phyloP scores from a whole-genome alignment of 345 rosid species.

The Gossypium australe region DNA sequence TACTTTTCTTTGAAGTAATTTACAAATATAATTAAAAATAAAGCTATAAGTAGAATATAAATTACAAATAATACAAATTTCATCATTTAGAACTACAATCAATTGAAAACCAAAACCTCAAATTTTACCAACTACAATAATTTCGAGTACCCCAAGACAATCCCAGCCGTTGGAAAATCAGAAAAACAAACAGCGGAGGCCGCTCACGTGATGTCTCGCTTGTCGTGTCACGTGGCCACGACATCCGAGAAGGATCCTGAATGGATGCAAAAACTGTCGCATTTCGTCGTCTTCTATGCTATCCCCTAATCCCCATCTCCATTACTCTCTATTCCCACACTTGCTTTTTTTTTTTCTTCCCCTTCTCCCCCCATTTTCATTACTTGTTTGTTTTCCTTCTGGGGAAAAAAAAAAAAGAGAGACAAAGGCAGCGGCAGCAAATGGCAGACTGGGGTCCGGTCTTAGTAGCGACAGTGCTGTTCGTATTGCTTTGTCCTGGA shows the following conservation, averaged over 20 bases:
- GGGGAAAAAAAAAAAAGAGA: neutral
- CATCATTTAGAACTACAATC: neutral
- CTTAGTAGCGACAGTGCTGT: constrained; percentile 58
- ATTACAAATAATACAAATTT: too few species aligned
- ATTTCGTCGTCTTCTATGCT: neutral
- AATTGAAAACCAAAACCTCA: too few species aligned
- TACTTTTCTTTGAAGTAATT: too few species aligned
- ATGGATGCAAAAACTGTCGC: neutral
- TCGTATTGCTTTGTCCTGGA: constrained; percentile 62
- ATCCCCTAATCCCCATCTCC: neutral
- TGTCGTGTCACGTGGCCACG: neutral
- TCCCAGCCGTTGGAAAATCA: constrained; percentile 1
- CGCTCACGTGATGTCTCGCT: neutral
- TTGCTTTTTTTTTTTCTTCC: too few species aligned
- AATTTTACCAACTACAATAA: too few species aligned
- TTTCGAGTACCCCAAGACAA: neutral
- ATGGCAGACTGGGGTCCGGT: constrained; percentile 86
- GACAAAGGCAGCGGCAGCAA: neutral
- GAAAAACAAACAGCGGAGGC: neutral
- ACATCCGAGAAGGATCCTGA: neutral
- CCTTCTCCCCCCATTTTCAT: neutral
- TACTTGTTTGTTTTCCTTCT: neutral
- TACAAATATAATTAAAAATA: too few species aligned
- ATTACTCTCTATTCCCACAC: neutral
- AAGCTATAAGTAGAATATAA: too few species aligned